A percentile compares a stretch with the other conserved stretches of the same genome.
These are phyloP conservation scores for Tetradesmus obliquus DNA, from an alignment of 139 green algal genomes.

Conservation along the genomic window DNA sequence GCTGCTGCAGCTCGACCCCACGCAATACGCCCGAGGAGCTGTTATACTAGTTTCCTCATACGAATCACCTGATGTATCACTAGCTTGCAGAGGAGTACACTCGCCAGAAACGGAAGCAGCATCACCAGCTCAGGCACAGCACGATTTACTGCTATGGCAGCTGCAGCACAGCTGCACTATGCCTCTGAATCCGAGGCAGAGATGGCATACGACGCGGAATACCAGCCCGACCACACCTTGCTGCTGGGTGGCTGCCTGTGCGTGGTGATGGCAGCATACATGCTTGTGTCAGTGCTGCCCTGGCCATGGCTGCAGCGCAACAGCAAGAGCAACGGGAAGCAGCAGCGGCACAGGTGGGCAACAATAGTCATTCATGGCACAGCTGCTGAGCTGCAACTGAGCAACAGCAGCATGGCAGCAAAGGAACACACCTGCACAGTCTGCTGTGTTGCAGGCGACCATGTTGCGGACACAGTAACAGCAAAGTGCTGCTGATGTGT, in stretches of 20 bases:
- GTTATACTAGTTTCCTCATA: too few relatives aligned
- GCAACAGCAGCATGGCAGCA: neutral
- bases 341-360: neutral
- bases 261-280: neutral
- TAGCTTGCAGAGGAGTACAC: neutral
- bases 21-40: too few relatives aligned
- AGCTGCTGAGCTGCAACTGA: too few relatives aligned
- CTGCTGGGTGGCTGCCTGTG: conserved; percentile 7
- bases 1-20: neutral
- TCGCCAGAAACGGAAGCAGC: neutral
- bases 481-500: too few relatives aligned
- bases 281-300: neutral
- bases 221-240: neutral
- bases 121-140: neutral
- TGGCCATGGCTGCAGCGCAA: neutral
- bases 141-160: neutral
- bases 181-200: neutral
- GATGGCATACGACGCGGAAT: neutral
- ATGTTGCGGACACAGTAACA: too few relatives aligned
- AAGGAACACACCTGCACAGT: too few relatives aligned
- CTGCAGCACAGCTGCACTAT: neutral
- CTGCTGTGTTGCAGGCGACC: too few relatives aligned
- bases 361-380: too few relatives aligned
- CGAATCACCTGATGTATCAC: too few relatives aligned
- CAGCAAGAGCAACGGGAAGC: neutral